phyloP scores from a whole-genome alignment of 73 alveolate genomes.

The Effrenium voratum region DNA sequence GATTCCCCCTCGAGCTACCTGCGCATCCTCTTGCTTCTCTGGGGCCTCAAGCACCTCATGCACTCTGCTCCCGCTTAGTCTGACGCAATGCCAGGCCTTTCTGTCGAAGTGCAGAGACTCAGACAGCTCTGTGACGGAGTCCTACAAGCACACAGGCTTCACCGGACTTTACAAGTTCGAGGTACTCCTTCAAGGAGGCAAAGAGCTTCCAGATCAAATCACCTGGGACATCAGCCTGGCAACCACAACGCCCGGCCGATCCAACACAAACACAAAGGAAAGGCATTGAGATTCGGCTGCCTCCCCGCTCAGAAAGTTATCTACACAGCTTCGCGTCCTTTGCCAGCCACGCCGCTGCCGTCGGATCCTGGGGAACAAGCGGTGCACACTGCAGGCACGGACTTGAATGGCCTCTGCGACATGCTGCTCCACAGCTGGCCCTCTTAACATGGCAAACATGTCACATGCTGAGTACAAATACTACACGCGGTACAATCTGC shows the following conservation, averaged over 20 bases:
- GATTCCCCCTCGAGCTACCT: background rate
- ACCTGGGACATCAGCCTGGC: background rate
- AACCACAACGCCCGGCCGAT: background rate
- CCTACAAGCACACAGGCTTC: background rate
- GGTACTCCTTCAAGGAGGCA: conserved; percentile 17
- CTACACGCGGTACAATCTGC: no score
- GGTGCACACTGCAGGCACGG: no score
- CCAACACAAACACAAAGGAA: background rate
- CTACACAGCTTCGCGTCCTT: conserved; percentile 45
- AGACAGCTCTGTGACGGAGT: conserved; percentile 43
- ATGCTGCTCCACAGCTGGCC: no score
- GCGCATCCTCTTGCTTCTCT: background rate
- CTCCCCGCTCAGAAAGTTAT: conserved; percentile 19
- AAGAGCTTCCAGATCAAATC: conserved; percentile 35
- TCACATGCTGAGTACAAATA: no score
- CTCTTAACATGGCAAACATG: no score
- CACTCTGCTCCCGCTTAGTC: background rate
- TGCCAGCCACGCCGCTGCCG: conserved; percentile 15
- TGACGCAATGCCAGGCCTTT: background rate
- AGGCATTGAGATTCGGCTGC: background rate
- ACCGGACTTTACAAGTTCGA: background rate
- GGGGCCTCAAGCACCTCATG: background rate
- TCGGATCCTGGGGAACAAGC: conserved; percentile 14
- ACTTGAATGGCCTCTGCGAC: no score
- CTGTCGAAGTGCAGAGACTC: conserved; percentile 29